Base-by-base conservation (phyloP, 768 basidiomycete genomes). In the Cystobasidium onofrii region DNA sequence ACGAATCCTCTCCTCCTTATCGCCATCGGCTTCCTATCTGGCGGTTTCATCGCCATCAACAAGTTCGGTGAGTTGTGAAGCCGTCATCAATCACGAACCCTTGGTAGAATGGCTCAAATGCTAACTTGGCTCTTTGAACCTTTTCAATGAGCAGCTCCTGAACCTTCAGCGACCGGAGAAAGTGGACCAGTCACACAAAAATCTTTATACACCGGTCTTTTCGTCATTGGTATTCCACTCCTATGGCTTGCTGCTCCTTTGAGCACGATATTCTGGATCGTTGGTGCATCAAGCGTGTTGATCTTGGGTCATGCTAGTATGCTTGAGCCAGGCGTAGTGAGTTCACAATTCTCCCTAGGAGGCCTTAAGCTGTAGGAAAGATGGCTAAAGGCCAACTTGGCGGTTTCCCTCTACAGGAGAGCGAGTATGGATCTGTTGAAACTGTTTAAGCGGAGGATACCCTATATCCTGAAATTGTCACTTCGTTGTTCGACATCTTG, bases 11-110 rank as follows among this genome's bases (percentile, higher is more conserved):
- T 86, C 52, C 87, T 96, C 46, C 86, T 95, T 78, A 83, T 92
- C 79, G 88, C 93, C 10, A 83, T 95, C 76, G 85, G 83, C 41
- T 92, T 98, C 85, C 88, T 98, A 75, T 86, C 92, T 74, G 90
- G 92, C 46, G 94, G 94, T 10, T 97, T 97, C 82, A 82, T 87
- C n/a, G 86, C 86, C 43, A 94, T 97, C 83, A 93, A 92, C 83
- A 88, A 84, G 80, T 95, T 89, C 77, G 92, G 93, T 71, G 54
- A 2, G 69, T 71, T 25, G 17, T 12, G 6, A 3, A 15, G 17
- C 23, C 4, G 7, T 64, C 31, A 3, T 50, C 9, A 43, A 18
- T 43, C 41, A 43, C 41, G 41, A n/a, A n/a, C n/a, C n/a, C n/a
- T n/a, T n/a, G n/a, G n/a, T n/a, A n/a, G n/a, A n/a, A n/a, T n/a